phyloP scores from a whole-genome alignment of 2,329 filamentous ascomycete species.

The Penicillium frequentans region DNA sequence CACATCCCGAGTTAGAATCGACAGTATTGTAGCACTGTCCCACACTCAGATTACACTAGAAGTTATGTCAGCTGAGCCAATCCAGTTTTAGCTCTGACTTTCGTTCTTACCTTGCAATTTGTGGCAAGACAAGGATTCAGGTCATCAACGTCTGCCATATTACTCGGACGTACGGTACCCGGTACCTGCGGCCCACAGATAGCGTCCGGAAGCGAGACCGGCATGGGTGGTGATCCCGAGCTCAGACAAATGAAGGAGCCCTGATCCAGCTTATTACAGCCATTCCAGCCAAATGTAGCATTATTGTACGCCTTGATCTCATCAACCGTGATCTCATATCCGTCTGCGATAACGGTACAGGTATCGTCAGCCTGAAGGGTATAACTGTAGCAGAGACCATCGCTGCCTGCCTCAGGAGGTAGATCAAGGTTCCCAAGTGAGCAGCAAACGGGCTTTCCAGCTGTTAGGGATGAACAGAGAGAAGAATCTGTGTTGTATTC shows the following conservation, averaged over 20 bases:
- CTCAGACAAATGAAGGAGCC: constrained; percentile 43
- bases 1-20: neutral
- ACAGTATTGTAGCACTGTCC: neutral
- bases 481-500: neutral
- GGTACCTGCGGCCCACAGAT: constrained; percentile 49
- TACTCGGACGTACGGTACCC: constrained; percentile 36
- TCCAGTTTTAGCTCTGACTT: neutral
- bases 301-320: constrained; percentile 46
- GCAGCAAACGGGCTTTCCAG: neutral
- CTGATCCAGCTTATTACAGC: constrained; percentile 35
- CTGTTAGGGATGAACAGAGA: neutral
- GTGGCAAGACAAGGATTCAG: constrained; percentile 15
- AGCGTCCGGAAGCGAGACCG: constrained; percentile 37
- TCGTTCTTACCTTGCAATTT: neutral
- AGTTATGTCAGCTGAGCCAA: neutral
- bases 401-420: neutral
- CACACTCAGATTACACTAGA: neutral
- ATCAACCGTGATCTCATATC: constrained; percentile 30
- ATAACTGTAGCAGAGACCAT: neutral
- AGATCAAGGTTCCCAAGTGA: neutral
- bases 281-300: constrained; percentile 47
- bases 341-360: neutral
- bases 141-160: constrained; percentile 24
- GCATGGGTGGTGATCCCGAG: constrained; percentile 43
- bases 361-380: neutral